Evolutionary conservation across 2,329 filamentous ascomycete species (phyloP).

Genomic region (Cytospora schulzeri): DNA sequence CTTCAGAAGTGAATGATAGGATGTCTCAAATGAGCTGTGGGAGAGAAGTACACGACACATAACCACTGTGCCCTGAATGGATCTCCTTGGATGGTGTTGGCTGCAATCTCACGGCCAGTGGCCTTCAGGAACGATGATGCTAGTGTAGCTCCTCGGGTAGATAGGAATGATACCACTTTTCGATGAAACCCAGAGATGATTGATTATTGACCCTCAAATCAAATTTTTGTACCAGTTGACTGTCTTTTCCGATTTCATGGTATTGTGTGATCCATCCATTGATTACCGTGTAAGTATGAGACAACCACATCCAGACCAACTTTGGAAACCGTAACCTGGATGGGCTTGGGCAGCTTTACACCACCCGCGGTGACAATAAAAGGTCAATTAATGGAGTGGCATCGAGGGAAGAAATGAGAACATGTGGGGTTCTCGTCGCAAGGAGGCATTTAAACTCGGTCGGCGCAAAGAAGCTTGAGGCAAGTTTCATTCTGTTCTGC

Average conservation of each 20-base stretch:
- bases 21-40: neutral
- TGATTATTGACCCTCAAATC: neutral
- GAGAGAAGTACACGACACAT: neutral
- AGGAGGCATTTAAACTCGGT: too few species aligned
- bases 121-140: neutral
- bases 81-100: neutral
- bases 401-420: too few species aligned
- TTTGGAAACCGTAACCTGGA: too few species aligned
- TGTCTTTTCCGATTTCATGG: too few species aligned
- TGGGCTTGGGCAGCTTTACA: too few species aligned
- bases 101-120: neutral
- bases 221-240: neutral
- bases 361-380: too few species aligned
- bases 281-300: too few species aligned
- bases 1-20: slow-evolving; percentile 17
- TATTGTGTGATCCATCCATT: neutral
- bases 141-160: neutral
- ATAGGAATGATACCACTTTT: neutral
- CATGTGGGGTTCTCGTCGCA: too few species aligned
- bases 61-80: neutral
- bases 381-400: too few species aligned
- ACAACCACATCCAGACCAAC: too few species aligned
- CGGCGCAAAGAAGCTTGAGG: too few species aligned
- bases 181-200: neutral
- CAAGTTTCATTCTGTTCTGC: too few species aligned